Base-by-base conservation (phyloP, 306 rosid species). In the Cotoneaster glaucophyllus region DNA sequence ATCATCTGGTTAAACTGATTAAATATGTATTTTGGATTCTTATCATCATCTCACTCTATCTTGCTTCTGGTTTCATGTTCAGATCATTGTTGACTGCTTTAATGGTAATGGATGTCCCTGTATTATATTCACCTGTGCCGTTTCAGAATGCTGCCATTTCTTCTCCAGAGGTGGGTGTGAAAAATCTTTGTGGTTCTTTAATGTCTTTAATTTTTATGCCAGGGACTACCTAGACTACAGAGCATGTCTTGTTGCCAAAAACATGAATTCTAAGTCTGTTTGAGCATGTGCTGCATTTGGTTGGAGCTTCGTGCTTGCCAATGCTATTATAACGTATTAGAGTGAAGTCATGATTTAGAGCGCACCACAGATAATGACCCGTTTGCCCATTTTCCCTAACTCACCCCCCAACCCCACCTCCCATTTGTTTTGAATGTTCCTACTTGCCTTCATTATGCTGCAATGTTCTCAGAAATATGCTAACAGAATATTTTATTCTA, bases 121-220 rank as follows among this genome's bases (percentile, higher is more conserved):
- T 89, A 64, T 81, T 96, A 78, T 89, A 83, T 78, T 92, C 99
- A 31, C 91, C 98, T 29, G 83, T 89, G 67, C 97, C 96, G 11
- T 96, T 96, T 84, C 93, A 79, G 83, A 96, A 87, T 84, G 90
- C 97, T 72, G 86, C 99, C 64, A 41, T 87, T 67, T 90, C 93
- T 79, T 84, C 94, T 69, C 98, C 98, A 37, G 86, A 96, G 83
- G 99, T 96, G 77, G 65, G 87, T 59, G 18, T 18, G 52, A 69
- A 29, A 24, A 48, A 37, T 56, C 26, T 70, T 56, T 19, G 29
- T 6, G 64, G 74, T 70, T 31, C 44, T 24, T 53, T 37, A 59
- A 22, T 15, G 11, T 18, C 54, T 24, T 26, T 22, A 39, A 12
- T 22, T 39, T 11, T 63, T 63, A 31, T 63, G 39, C 41, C 43